Base-by-base conservation (phyloP, 2,329 filamentous ascomycete genomes). In the Cordyceps militaris region DNA sequence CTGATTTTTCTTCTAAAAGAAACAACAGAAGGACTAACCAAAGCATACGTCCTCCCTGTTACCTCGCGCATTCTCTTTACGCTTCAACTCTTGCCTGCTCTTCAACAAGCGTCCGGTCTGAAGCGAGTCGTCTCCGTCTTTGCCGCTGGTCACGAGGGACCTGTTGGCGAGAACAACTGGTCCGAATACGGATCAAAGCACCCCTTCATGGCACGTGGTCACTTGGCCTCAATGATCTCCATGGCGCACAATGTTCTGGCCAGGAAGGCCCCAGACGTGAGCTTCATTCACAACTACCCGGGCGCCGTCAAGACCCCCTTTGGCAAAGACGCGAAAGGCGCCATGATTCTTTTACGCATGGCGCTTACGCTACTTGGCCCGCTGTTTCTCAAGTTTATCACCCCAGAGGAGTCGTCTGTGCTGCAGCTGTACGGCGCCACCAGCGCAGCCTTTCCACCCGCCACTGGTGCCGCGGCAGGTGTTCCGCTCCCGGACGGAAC, bases 1-100 rank as follows among this genome's bases (percentile, higher is more conserved):
- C 9, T 19, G 8, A 6, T 32, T 11, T 6, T 11, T 11, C 30
- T 7, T 42, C 19, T n/a, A 19, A n/a, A 16, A 44, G 81, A 83
- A 57, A 83, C 80, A 0, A 48, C 68, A 0, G 83, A 86, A 66
- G 80, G 78, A 8, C 71, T 86, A 8, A 74, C 81, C 59, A 72
- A 74, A 40, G 72, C 76, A 28, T 71, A 76, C 46, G 71, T 77
- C 5, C 73, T 85, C 21, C 73, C 73, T 34, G 82, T 78, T 68
- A 84, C 85, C 67, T 71, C 77, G 9, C 81, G 82, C 36, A 74
- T 79, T 61, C 79, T 79, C 46, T 81, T 84, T 65, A 73, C 79
- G 23, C 60, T 74, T 43, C 80, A 81, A 54, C 74, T 86, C 1
- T 75, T 84, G 14, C 82, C 83, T 0, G 72, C 77, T 0, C 73